A percentile compares a stretch with the other conserved stretches of the same genome.
phyloP scores from a whole-genome alignment of 768 basidiomycete species.

The Dendrothele bispora region DNA sequence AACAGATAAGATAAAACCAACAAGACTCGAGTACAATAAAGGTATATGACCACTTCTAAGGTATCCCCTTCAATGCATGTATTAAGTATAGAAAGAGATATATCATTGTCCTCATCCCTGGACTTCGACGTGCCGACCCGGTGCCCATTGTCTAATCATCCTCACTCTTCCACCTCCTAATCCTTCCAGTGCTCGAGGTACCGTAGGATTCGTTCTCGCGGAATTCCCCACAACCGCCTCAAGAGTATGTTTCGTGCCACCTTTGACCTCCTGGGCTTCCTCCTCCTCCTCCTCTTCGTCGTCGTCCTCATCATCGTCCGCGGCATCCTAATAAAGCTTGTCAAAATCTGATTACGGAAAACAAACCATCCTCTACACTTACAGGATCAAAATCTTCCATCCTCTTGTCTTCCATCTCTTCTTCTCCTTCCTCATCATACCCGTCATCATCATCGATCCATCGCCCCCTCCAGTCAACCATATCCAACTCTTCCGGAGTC shows the following conservation, averaged over 20 bases:
- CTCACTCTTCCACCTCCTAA: background rate
- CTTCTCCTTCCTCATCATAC: constrained; percentile 68
- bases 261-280: constrained; percentile 18
- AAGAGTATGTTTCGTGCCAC: background rate
- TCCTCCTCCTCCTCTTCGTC: constrained; percentile 58
- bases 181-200: background rate
- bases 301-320: constrained; percentile 46
- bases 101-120: background rate
- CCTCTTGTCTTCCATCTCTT: constrained; percentile 58
- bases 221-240: background rate
- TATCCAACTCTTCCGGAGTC: constrained; percentile 74
- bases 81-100: background rate
- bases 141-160: constrained; percentile 1
- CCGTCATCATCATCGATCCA: constrained; percentile 80
- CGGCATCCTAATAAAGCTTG: constrained; percentile 30
- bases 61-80: too few species aligned
- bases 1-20: background rate
- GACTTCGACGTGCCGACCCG: background rate
- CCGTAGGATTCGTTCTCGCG: constrained; percentile 4
- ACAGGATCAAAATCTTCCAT: constrained; percentile 91
- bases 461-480: constrained; percentile 87
- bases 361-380: constrained; percentile 20
- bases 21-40: too few species aligned
- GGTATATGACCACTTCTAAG: too few species aligned
- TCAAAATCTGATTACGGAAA: background rate